Base-by-base conservation (phyloP, 2,329 filamentous ascomycete species). In the Pseudonectria foliicola region DNA sequence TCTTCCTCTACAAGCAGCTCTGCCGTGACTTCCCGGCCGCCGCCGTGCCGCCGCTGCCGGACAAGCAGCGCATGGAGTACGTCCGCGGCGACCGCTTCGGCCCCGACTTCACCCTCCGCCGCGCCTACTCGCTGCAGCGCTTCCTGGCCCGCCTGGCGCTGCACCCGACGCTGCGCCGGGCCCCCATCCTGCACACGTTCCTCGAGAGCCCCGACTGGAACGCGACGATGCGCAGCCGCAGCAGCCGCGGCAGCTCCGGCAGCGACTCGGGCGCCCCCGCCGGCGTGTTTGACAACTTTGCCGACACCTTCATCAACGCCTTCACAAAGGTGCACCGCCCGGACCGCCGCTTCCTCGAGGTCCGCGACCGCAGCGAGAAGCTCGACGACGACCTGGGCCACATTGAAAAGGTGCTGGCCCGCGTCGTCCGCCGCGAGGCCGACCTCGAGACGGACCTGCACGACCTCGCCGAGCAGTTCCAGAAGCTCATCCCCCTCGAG, bases 1-100 rank as follows among this genome's bases (percentile, higher is more conserved):
- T 93, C 49, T 98, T 95, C 60, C 78, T 98, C 43, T 95, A 86
- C 68, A 95, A 94, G 64, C 82, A 85, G 23, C 79, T 98, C 33
- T 80, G 74, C 44, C 81, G 80, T 57, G 89, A 95, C 59, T 96
- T 87, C 53, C 86, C 88, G 40, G 85, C 87, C 66, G 86, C 84
- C 61, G 92, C 92, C 31, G 86, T 98, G 4, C 92, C 92, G 21
- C 92, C 92, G 30, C 71, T 98, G 35, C 92, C 92, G 34, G 92
- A 96, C 65, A 98, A 96, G 71, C 90, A 96, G 70, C 93, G 93
- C 64, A 95, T 98, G 85, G 88, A 95, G 56, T 96, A 96, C 57
- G 92, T 96, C 33, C 85, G 89, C 25, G 92, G 92, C 49, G 90
- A 96, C 67, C 83, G 92, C 44, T 98, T 98, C 62, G 88, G 89